Base-by-base conservation (phyloP, 306 rosid species). In the Pachyrhizus erosus region DNA sequence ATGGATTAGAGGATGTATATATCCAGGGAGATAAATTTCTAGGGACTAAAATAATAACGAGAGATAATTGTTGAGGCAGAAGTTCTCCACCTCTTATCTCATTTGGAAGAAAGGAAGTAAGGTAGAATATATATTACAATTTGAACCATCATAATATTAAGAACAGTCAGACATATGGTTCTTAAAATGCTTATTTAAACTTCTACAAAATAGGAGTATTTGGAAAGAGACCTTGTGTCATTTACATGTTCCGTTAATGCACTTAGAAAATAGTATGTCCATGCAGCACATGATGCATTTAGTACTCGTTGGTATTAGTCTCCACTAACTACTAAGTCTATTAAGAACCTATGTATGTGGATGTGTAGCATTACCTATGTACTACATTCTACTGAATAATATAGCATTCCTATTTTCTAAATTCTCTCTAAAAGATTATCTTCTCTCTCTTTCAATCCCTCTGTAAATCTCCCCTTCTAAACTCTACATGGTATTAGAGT, bases 211-310 rank as follows among this genome's bases (percentile, higher is more conserved):
- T 57, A 46, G 23, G 40, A 82, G n/a, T 75, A 54, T 85, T 80
- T 79, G 70, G 33, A 69, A 46, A 54, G 84, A 80, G 65, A 48
- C 15, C 39, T 42, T 71, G 70, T 77, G 45, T 46, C 42, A 33
- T 78, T 67, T 62, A 48, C 54, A 48, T 48, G 54, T 48, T 48
- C 8, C 15, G 54, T 5, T 48, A 48, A 15, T 15, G n/a, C 54
- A 48, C 54, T 8, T 40, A 14, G 20, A 48, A 15, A 48, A 48
- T 48, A 48, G 20, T 48, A 48, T 48, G 54, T 48, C 20, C 54
- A 48, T 48, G 18, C 5, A 4, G 7, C 20, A 15, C 54, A 14
- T 14, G 7, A 14, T 46, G 52, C 18, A 46, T 14, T 46, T 14
- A 46, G 18, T 46, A 46, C 52, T n/a, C n/a, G n/a, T n/a, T n/a